Evolutionary conservation across 148 eudicot species (phyloP).

Genomic region (Vaccinium macrocarpon): DNA sequence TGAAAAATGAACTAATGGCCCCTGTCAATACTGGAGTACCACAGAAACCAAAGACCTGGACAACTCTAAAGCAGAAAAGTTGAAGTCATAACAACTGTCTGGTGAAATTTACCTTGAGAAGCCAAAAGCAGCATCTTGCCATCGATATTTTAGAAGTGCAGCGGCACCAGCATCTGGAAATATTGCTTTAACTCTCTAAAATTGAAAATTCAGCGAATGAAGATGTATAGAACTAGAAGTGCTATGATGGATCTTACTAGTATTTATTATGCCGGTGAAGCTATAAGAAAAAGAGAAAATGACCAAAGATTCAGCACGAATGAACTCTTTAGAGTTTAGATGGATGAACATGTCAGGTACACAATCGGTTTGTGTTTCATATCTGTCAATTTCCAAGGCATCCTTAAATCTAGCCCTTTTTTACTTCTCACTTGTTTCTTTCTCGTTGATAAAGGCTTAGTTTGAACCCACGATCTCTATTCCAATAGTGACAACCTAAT

Average conservation of each 20-base stretch:
- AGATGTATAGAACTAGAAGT: background rate
- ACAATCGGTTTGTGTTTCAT: background rate
- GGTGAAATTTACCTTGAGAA: slow-evolving; percentile 66
- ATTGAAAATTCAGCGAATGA: slow-evolving; percentile 22
- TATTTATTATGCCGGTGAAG: background rate
- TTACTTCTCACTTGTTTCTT: background rate
- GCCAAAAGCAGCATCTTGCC: slow-evolving; percentile 88
- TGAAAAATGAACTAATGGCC: background rate
- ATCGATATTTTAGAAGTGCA: slow-evolving; percentile 80
- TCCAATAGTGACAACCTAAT: background rate
- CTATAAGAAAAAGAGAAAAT: background rate
- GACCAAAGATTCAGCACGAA: background rate
- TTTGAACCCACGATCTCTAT: background rate
- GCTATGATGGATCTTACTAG: background rate
- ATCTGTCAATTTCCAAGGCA: background rate
- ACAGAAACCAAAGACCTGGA: background rate
- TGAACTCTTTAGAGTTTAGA: background rate
- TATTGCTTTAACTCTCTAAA: slow-evolving; percentile 83
- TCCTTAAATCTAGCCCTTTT: background rate
- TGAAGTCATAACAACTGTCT: background rate
- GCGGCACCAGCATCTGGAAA: slow-evolving; percentile 99
- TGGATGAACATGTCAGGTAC: background rate
- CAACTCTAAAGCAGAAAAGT: background rate
- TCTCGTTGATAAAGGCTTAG: background rate
- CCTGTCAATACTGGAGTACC: background rate